A percentile compares a stretch with the other conserved stretches of the same genome.
phyloP scores from a whole-genome alignment of 1,284 basidiomycete species.

The Boletus semigastroideus region DNA sequence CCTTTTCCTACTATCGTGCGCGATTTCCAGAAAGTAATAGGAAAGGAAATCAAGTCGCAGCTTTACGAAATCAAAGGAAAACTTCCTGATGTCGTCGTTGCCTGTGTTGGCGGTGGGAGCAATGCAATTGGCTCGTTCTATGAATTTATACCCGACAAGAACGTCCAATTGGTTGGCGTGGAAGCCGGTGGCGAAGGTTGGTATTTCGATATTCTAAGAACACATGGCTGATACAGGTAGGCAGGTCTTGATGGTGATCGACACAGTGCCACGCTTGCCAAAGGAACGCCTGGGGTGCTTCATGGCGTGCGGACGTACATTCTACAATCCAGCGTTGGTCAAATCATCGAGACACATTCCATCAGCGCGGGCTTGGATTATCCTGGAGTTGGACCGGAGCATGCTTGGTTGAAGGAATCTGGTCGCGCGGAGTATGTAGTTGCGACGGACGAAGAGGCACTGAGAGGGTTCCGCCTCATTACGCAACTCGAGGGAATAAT shows the following conservation, averaged over 20 bases:
- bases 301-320: constrained; percentile 97
- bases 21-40: constrained; percentile 97
- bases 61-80: constrained; percentile 74
- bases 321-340: constrained; percentile 84
- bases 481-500: constrained; percentile 98
- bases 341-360: constrained; percentile 97
- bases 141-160: constrained; percentile 88
- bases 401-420: constrained; percentile 94
- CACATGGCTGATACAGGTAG: constrained; percentile 25
- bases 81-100: constrained; percentile 92
- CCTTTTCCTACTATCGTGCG: constrained; percentile 99
- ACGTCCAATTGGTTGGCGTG: constrained; percentile 86
- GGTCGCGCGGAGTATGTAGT: constrained; percentile 91
- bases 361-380: constrained; percentile 95
- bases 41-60: constrained; percentile 93
- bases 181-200: constrained; percentile 93
- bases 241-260: constrained; percentile 73
- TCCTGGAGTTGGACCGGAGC: constrained; percentile 95
- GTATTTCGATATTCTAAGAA: constrained; percentile 6
- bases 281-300: constrained; percentile 91
- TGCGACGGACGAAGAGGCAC: constrained; percentile 92
- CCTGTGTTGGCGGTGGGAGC: constrained; percentile 96
- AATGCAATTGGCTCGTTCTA: constrained; percentile 98
- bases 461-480: constrained; percentile 88
- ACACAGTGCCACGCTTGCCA: constrained; percentile 91